Percentiles rank a stretch among this genome's conserved stretches.
These are phyloP conservation scores for Ceratobasidium sp. DNA, from an alignment of 1,284 basidiomycete species.

Conservation along the genomic window DNA sequence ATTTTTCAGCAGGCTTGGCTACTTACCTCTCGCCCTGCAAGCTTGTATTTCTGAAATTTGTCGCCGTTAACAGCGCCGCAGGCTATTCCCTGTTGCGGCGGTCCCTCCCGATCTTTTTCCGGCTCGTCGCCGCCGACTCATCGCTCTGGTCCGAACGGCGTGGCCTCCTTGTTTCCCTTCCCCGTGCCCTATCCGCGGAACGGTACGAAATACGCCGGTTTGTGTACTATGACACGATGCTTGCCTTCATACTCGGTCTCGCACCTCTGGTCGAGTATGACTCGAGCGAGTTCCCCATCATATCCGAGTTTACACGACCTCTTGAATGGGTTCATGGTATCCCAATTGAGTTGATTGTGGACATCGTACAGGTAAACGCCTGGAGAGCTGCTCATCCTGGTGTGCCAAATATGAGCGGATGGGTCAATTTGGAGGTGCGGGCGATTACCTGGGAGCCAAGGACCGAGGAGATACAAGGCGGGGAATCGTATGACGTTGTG, in stretches of 20 bases:
- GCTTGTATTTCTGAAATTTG: conserved; percentile 30
- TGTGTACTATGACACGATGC: conserved; percentile 32
- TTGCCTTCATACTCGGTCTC: conserved; percentile 3
- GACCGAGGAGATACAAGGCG: neutral
- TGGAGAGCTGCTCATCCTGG: conserved; percentile 13
- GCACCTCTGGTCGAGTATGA: conserved; percentile 26
- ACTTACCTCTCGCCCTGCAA: neutral
- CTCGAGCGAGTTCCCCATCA: neutral
- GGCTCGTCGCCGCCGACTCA: conserved; percentile 6
- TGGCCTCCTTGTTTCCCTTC: conserved; percentile 9
- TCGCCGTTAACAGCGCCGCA: conserved; percentile 5
- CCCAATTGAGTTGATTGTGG: neutral
- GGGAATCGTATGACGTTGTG: conserved; percentile 21
- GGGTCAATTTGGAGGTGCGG: conserved; percentile 1
- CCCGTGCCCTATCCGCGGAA: neutral
- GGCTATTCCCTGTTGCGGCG: conserved; percentile 21
- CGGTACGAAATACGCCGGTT: conserved; percentile 38
- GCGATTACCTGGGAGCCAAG: conserved; percentile 8
- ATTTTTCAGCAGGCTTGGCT: no score
- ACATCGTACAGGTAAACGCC: neutral
- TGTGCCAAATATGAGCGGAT: conserved; percentile 10
- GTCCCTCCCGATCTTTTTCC: conserved; percentile 7
- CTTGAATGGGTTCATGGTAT: conserved; percentile 32
- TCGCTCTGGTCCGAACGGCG: conserved; percentile 7
- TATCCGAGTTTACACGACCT: neutral